Base-by-base conservation (phyloP, 179 eudicot species). In the Beta corolliflora region DNA sequence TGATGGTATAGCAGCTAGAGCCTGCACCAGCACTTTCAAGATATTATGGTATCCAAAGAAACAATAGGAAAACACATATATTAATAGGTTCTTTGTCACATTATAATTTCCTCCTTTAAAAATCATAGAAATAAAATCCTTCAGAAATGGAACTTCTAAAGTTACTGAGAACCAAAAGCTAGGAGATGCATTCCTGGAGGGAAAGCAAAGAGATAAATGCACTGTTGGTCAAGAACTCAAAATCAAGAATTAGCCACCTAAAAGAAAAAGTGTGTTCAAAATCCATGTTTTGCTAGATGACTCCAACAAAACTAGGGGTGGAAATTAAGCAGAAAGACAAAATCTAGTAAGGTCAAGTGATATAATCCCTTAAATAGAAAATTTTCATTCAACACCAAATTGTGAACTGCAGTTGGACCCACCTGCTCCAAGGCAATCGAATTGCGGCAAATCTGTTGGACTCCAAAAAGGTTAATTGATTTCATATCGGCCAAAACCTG, bases 341-440 rank as follows among this genome's bases (percentile, higher is more conserved):
- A 77, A 50, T 52, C 61, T 8, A 53, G 14, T 0, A 36, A 46
- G 74, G 25, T 8, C 70, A 80, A 44, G 74, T 68, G 12, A 61
- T 71, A 55, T 58, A 25, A 59, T 21, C 68, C 66, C 29, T 13
- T 25, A 10, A 69, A 16, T 36, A 41, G 50, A 52, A 23, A 60
- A 71, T 67, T 53, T 19, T 9, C 31, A 50, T 9, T 19, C 3
- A 65, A 60, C 31, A 67, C 44, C 25, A 79, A 19, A 52, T 19
- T 13, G 76, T 55, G 19, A 70, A 80, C 23, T 44, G 21, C 13
- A 58, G 44, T 72, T 76, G 21, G 65, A 86, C 83, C 54, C 23
- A 95, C 99, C 98, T 93, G 99, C 85, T 97, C 99, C 86, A 94
- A 66, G 64, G 98, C 99, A 83, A 97, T 97, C 82, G 98, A 91